Evolutionary conservation across 495 filamentous ascomycete genomes (phyloP), one percentile per base, ranked within the genome.

Genomic region (Daldinia loculata): DNA sequence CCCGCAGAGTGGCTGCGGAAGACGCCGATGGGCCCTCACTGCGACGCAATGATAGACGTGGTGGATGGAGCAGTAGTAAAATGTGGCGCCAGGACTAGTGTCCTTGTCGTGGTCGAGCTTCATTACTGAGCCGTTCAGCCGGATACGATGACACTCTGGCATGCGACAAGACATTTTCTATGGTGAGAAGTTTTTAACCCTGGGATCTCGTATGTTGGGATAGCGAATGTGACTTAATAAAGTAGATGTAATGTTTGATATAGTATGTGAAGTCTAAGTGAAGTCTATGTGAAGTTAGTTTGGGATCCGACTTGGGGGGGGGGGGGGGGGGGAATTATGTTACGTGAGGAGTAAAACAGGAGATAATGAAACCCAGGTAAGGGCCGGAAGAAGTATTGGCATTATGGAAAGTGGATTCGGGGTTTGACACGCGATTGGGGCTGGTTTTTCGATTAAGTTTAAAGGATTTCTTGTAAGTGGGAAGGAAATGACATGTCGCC

Each of bases 1-100:
- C 53, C 71, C 71, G 56, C 71, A 74, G 17, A 22, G 4, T 11
- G 67, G 71, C 17, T 74, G 71, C 0, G 62, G 63, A 11, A 70
- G 58, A 34, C 71, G 67, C n/a, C 71, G 66, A 59, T 74, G 71
- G 14, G 52, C 0, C 19, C 51, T 53, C 15, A 34, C 26, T 2
- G 27, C 36, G 43, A 74, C 29, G 30, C 71, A 70, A 50, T 74
- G 71, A 29, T 70, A 70, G 36, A 67, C 58, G 58, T 59, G 52
- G 50, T 74, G 71, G 14, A 70, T 63, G 26, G 62, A 66, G 38
- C 71, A 74, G 63, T 70, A 70, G 22, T 74, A 74, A 55, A 74
- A 74, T 8, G 62, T 19, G 9, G 58, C 57, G 48, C 71, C 71
- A 7, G 62, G 59, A 6, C 7, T 30, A 17, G 71, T 67, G 41